Conservation (phyloP, 352 stramenopile genomes). For the Phytopythium kandeliae region DNA sequence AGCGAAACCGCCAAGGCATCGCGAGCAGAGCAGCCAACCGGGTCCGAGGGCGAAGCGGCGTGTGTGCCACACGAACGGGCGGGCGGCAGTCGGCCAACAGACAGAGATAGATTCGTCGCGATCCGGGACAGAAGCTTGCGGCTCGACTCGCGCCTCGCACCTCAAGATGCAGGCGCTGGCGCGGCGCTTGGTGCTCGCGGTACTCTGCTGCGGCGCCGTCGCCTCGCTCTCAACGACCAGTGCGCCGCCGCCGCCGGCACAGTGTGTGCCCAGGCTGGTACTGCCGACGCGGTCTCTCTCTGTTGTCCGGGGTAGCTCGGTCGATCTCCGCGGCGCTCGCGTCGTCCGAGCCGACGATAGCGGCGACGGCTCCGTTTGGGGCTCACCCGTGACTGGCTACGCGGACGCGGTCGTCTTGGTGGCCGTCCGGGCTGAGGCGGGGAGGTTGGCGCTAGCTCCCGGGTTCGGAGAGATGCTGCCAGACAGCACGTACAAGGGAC, state of each 20-base stretch:
- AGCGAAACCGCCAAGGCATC: too few relatives aligned
- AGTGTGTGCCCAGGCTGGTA: neutral
- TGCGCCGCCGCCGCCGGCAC: neutral
- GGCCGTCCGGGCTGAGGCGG: neutral
- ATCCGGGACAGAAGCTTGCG: too few relatives aligned
- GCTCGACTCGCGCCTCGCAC: neutral
- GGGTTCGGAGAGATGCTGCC: neutral
- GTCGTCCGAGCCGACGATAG: neutral
- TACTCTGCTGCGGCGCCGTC: neutral
- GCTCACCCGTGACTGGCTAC: neutral
- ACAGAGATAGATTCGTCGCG: too few relatives aligned
- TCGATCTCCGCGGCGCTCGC: neutral
- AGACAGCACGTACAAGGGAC: neutral
- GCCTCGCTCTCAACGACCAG: neutral
- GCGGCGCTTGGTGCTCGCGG: neutral
- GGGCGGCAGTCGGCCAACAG: too few relatives aligned
- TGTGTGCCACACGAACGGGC: conserved; percentile 6
- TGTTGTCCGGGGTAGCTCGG: neutral
- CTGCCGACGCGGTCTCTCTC: neutral
- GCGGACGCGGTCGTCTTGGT: neutral
- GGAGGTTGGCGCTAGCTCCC: neutral
- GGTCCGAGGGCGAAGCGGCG: neutral
- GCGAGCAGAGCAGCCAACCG: too few relatives aligned
- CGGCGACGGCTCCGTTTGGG: neutral
- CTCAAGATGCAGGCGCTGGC: neutral